Evolutionary conservation across 345 rosid species (phyloP), one percentile per base, ranked within the genome.

Genomic region (Zanthoxylum bungeanum): DNA sequence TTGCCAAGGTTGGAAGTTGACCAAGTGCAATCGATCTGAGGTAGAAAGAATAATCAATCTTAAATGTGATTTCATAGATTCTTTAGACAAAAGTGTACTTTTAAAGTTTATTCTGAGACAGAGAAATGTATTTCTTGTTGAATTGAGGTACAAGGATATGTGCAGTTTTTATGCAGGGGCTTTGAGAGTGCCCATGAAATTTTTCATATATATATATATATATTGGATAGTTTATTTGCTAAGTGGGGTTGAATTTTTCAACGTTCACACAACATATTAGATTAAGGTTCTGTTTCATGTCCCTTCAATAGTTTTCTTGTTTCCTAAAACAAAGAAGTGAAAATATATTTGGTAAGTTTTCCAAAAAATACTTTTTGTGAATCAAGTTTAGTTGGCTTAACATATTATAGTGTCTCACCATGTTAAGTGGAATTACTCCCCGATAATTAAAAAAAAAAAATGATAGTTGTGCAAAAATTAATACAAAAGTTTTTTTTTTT

Each of bases 1-100:
- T 94, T 34, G 98, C 98, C 11, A 90, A 92, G 73, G 91, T 85
- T 7, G 90, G 80, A 44, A 84, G 73, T 73, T 85, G 81, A 91
- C 57, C 2, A 11, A 52, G n/a, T 0, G 19, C 69, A 46, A n/a
- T 14, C n/a, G 28, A 22, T 67, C 40, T 11, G 62, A 40, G 65
- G 16, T 77, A 57, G 30, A 46, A 51, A n/a, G n/a, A n/a, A n/a
- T n/a, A n/a, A n/a, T n/a, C 14, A 49, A 37, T 60, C 66, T 55
- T 25, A 30, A 7, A 42, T 47, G 51, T 40, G 11, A 39, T 19
- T 14, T 2, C 11, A 42, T 10, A 57, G 17, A 36, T 12, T 50
- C 5, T 5, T 49, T 34, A 10, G 49, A 58, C 11, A n/a, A 57
- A 31, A 22, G 22, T 27, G 25, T 39, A 28, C 11, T 62, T 28